Conservation (phyloP, 106 monocot genomes). For the Phalaenopsis equestris region DNA sequence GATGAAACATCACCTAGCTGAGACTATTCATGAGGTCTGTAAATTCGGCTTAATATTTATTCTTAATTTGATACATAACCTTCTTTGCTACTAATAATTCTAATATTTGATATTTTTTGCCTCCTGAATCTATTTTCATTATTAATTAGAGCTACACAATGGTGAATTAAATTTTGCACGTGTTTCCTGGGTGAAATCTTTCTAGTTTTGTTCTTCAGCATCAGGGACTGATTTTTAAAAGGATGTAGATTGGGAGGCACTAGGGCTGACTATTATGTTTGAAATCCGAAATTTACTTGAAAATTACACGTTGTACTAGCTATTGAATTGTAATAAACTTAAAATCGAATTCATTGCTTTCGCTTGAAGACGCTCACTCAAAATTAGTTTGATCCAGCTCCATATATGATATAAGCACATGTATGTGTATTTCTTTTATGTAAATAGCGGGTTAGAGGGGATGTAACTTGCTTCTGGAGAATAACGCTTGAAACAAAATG, state of each 20-base stretch:
- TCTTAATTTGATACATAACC: not conserved
- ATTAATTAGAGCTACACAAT: not conserved
- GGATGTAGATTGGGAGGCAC: not conserved
- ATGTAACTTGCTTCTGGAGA: no score
- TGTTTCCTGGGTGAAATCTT: not conserved
- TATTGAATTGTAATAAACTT: no score
- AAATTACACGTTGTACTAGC: no score
- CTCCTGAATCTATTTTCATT: not conserved
- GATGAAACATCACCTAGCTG: slow-evolving; percentile 96
- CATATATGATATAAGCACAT: no score
- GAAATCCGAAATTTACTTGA: no score
- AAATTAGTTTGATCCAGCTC: no score
- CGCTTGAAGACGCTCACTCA: no score
- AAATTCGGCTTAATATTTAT: not conserved
- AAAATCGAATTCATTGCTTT: no score
- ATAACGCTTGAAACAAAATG: no score
- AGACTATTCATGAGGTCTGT: slow-evolving; percentile 82
- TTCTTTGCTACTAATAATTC: not conserved
- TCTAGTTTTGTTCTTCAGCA: not conserved
- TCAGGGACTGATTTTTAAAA: not conserved
- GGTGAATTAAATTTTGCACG: not conserved
- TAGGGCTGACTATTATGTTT: no score
- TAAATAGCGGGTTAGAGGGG: no score
- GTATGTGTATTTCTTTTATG: no score
- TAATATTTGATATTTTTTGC: not conserved